phyloP scores from a whole-genome alignment of 2,329 filamentous ascomycete genomes.

The Calonectria honghensis region DNA sequence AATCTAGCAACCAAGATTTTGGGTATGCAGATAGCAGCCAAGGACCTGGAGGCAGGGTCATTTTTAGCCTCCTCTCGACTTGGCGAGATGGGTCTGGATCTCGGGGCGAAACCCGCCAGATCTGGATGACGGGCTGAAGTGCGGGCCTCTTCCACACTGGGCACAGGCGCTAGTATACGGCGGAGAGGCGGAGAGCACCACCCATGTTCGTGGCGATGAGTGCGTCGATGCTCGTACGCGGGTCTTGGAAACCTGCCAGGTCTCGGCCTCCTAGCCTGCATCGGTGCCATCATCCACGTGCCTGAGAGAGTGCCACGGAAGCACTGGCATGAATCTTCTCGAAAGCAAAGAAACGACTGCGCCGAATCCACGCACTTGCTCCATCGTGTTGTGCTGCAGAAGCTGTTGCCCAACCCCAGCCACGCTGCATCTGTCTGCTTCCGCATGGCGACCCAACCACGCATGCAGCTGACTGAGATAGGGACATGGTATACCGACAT shows the following conservation, averaged over 20 bases:
- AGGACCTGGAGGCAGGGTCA: neutral
- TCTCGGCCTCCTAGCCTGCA: neutral
- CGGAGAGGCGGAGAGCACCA: neutral
- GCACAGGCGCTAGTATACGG: slow-evolving; percentile 5
- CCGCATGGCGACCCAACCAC: slow-evolving; percentile 19
- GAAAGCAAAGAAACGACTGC: neutral
- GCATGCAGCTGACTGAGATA: slow-evolving; percentile 14
- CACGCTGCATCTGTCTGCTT: slow-evolving; percentile 17
- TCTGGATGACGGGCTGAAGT: slow-evolving; percentile 3
- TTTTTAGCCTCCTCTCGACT: slow-evolving; percentile 4
- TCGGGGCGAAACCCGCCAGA: neutral
- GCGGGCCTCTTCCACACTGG: neutral
- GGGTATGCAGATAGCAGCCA: neutral
- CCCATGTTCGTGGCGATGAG: neutral
- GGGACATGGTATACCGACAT: slow-evolving; percentile 11
- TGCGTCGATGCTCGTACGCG: neutral
- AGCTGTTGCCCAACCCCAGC: slow-evolving; percentile 27
- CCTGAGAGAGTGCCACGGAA: slow-evolving; percentile 18
- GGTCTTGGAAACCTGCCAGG: neutral
- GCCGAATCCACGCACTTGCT: slow-evolving; percentile 11
- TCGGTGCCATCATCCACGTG: neutral
- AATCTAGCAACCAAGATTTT: neutral
- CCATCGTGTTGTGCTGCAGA: slow-evolving; percentile 7
- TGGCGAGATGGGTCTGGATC: slow-evolving; percentile 9
- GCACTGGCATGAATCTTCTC: slow-evolving; percentile 7